Percentiles rank a stretch among this genome's conserved stretches.
Evolutionary conservation across 164 flowering plant species (phyloP).

Genomic region (Cinnamomum chago): DNA sequence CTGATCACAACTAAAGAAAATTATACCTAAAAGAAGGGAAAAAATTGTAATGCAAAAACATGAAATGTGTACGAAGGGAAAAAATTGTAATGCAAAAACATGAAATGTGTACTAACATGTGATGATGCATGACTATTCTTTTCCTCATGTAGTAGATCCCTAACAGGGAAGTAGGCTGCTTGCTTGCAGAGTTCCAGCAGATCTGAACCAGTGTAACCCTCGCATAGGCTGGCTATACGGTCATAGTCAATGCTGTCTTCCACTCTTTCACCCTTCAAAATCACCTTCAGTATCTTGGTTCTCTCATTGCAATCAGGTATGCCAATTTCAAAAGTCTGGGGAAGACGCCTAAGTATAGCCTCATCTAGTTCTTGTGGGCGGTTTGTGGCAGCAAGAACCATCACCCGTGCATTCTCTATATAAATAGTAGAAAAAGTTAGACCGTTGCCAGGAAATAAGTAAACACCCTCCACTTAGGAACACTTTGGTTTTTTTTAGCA

Average conservation of each 20-base stretch:
- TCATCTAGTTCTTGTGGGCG: conserved; percentile 98
- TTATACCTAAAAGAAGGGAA: too few species aligned
- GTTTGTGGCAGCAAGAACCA: conserved; percentile 99
- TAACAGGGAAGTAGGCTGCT: conserved; percentile 90
- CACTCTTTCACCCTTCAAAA: conserved; percentile 74
- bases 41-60: neutral
- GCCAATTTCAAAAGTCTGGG: conserved; percentile 95
- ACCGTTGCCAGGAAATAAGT: neutral
- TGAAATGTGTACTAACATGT: conserved; percentile 38
- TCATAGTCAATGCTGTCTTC: conserved; percentile 66
- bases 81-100: neutral
- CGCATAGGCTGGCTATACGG: conserved; percentile 62
- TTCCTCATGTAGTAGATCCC: conserved; percentile 76
- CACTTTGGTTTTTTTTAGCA: neutral
- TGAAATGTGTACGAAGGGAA: conserved; percentile 31
- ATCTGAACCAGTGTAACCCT: conserved; percentile 94
- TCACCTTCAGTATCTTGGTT: conserved; percentile 69
- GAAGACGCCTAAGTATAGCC: conserved; percentile 92
- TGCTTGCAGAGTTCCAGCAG: conserved; percentile 90
- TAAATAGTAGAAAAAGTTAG: conserved; percentile 4
- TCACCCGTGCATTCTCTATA: conserved; percentile 86
- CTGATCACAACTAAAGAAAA: neutral
- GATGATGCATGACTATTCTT: conserved; percentile 47
- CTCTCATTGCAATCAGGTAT: conserved; percentile 72
- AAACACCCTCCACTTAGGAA: neutral